Percentiles rank a stretch among this genome's conserved stretches.
Evolutionary conservation across 2,329 filamentous ascomycete genomes (phyloP).

Genomic region (Leptodontidium sp.): DNA sequence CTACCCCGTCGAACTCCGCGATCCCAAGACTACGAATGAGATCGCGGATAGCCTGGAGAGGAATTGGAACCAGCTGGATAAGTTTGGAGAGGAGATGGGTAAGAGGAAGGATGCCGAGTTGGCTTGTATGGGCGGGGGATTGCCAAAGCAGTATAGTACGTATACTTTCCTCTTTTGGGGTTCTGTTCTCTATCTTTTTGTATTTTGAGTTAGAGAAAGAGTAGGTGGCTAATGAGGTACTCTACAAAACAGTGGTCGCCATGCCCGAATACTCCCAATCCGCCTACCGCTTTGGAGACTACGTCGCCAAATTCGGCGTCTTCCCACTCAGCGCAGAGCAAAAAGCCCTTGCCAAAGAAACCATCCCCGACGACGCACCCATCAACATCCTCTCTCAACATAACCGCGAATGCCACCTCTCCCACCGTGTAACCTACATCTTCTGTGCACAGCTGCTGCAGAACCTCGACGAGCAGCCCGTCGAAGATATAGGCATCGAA

Average conservation of each 20-base stretch:
- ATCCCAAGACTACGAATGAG: constrained; percentile 35
- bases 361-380: constrained; percentile 30
- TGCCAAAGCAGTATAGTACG: constrained; percentile 30
- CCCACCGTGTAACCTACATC: constrained; percentile 33
- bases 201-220: background rate
- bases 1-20: constrained; percentile 31
- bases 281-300: constrained; percentile 32
- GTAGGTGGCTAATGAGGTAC: background rate
- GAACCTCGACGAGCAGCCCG: constrained; percentile 29
- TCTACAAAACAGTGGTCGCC: constrained; percentile 27
- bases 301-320: constrained; percentile 35
- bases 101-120: constrained; percentile 32
- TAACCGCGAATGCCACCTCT: constrained; percentile 29
- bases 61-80: constrained; percentile 34
- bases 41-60: constrained; percentile 33
- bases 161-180: background rate
- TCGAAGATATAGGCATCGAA: constrained; percentile 31
- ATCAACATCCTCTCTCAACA: constrained; percentile 34
- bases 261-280: constrained; percentile 36
- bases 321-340: constrained; percentile 31
- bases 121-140: constrained; percentile 24
- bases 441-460: constrained; percentile 35
- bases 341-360: constrained; percentile 25
- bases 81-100: constrained; percentile 31
- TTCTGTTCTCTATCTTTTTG: background rate